Conservation (phyloP, 805 yeast species). For the Candida germanica region DNA sequence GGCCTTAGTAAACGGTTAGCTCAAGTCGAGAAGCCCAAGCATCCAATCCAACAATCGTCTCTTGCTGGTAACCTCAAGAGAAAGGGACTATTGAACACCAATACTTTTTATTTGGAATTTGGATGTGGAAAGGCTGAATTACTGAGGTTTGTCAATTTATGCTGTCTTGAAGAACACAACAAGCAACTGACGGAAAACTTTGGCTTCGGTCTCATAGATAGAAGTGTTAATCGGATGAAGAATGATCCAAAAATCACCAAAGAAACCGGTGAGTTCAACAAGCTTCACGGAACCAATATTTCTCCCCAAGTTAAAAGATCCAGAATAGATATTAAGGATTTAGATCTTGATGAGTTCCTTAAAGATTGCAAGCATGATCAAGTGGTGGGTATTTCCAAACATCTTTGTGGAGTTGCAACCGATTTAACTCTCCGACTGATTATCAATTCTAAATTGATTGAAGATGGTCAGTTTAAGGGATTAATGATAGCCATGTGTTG, state of each 20-base stretch:
- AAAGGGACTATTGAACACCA: constrained; percentile 33
- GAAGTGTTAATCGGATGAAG: constrained; percentile 76
- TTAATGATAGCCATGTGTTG: constrained; percentile 89
- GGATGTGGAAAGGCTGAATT: constrained; percentile 92
- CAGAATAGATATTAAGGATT: constrained; percentile 78
- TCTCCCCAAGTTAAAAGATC: constrained; percentile 45
- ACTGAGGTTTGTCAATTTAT: constrained; percentile 55
- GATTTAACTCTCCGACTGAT: constrained; percentile 76
- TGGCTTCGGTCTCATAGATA: constrained; percentile 65
- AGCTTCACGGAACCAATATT: neutral
- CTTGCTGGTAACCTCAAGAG: constrained; percentile 63
- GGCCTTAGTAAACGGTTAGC: constrained; percentile 41
- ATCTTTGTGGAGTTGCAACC: constrained; percentile 91
- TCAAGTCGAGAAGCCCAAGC: constrained; percentile 59
- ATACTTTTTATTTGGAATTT: constrained; percentile 60
- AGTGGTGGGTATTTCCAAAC: constrained; percentile 75
- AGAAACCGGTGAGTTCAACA: constrained; percentile 40
- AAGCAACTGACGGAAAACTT: constrained; percentile 9
- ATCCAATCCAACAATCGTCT: constrained; percentile 79
- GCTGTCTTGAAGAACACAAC: constrained; percentile 19
- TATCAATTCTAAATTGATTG: constrained; percentile 25
- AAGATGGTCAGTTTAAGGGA: constrained; percentile 40
- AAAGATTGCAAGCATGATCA: constrained; percentile 12
- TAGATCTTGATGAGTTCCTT: constrained; percentile 46
- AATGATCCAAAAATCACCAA: constrained; percentile 64